Evolutionary conservation across 768 basidiomycete genomes (phyloP).

Genomic region (Arthromyces matolae): DNA sequence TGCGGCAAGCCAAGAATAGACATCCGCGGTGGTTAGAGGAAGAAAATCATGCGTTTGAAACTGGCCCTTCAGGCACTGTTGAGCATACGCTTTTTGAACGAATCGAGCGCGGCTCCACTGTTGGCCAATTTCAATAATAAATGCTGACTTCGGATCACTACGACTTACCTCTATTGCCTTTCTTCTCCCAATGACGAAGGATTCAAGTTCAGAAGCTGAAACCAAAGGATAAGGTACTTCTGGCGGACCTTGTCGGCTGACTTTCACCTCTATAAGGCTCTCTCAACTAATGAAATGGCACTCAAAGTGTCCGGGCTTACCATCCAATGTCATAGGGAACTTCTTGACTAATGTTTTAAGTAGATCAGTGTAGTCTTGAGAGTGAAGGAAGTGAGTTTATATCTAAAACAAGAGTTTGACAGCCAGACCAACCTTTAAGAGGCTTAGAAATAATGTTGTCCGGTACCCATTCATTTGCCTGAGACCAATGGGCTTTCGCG

Average conservation of each 20-base stretch:
- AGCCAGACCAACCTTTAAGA: constrained; percentile 1
- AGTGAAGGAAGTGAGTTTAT: constrained; percentile 2
- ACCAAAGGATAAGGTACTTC: constrained; percentile 40
- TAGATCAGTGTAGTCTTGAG: constrained; percentile 23
- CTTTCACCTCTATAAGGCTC: constrained; percentile 28
- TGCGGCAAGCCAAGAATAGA: constrained; percentile 43
- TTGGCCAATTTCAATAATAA: no score
- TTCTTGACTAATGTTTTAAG: constrained; percentile 29
- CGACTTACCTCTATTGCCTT: constrained; percentile 48
- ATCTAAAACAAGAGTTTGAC: constrained; percentile 4
- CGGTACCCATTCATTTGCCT: constrained; percentile 1
- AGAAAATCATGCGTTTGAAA: constrained; percentile 16
- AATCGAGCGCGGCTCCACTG: constrained; percentile 49
- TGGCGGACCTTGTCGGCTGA: constrained; percentile 18
- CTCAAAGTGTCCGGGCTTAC: constrained; percentile 18
- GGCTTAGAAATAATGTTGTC: not conserved
- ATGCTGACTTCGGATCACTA: not conserved
- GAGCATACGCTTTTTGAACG: constrained; percentile 38
- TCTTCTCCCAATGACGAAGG: constrained; percentile 38
- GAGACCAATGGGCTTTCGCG: constrained; percentile 36
- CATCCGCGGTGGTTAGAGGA: constrained; percentile 38
- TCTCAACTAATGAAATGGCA: no score
- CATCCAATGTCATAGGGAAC: constrained; percentile 43
- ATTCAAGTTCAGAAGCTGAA: constrained; percentile 31
- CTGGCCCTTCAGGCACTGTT: constrained; percentile 14